Percentiles rank a stretch among this genome's conserved stretches.
Evolutionary conservation across 805 yeast species (phyloP).

Genomic region (Jamesozyma rosinii): DNA sequence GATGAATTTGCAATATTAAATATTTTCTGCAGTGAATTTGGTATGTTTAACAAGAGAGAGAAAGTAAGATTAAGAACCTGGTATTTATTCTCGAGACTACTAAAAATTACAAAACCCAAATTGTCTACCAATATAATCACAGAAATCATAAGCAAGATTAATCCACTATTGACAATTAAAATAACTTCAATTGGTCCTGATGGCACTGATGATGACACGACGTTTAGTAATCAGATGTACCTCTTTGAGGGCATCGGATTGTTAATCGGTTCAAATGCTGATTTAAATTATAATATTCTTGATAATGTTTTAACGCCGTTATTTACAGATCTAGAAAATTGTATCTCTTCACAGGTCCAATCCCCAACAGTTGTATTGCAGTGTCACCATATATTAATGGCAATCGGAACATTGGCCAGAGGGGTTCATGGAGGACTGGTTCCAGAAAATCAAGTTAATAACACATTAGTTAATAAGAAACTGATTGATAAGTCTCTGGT

Average conservation of each 20-base stretch:
- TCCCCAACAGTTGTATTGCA: constrained; percentile 48
- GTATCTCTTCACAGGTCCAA: constrained; percentile 41
- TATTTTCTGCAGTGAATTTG: constrained; percentile 70
- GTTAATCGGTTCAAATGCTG: constrained; percentile 46
- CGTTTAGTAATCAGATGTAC: constrained; percentile 70
- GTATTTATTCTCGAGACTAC: constrained; percentile 79
- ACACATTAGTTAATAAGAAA: constrained; percentile 27
- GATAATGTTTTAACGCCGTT: constrained; percentile 68
- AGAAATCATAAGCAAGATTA: constrained; percentile 53
- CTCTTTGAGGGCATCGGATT: constrained; percentile 82
- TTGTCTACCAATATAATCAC: constrained; percentile 43
- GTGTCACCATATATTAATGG: constrained; percentile 78
- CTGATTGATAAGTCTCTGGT: constrained; percentile 28
- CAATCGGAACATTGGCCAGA: constrained; percentile 81
- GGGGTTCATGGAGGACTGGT: constrained; percentile 56
- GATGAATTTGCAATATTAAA: constrained; percentile 56
- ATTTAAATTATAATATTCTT: constrained; percentile 36
- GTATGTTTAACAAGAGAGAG: constrained; percentile 64
- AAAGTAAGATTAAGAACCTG: constrained; percentile 80
- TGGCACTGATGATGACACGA: constrained; percentile 43
- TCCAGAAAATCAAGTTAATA: constrained; percentile 34
- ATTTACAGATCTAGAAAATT: constrained; percentile 58
- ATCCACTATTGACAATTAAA: constrained; percentile 51
- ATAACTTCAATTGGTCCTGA: constrained; percentile 23
- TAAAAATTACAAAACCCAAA: constrained; percentile 65